A percentile compares a stretch with the other conserved stretches of the same genome.
Evolutionary conservation across 169 alveolate genomes (phyloP).

Genomic region (Perkinsus chesapeaki): DNA sequence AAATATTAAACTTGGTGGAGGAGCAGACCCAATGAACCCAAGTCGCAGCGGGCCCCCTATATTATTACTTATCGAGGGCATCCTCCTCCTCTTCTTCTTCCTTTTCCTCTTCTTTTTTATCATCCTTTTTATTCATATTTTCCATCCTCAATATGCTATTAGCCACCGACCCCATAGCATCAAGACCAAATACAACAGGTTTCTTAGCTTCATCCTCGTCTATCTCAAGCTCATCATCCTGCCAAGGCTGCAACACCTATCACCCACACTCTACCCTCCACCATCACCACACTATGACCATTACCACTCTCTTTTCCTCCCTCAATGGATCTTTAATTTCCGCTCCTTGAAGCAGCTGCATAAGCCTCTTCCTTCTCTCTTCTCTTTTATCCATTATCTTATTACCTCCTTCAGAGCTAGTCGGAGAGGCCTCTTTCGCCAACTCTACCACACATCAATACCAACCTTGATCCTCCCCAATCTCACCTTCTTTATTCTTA

Average conservation of each 20-base stretch:
- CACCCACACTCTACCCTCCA: not conserved
- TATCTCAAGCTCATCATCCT: not conserved
- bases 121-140: not conserved
- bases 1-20: not conserved
- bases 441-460: too few species aligned
- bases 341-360: not conserved
- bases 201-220: not conserved
- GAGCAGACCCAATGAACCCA: too few species aligned
- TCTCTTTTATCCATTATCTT: not conserved
- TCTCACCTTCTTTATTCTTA: too few species aligned
- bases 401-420: not conserved
- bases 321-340: not conserved
- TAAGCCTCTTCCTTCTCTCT: not conserved
- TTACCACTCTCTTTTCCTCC: not conserved
- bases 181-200: not conserved
- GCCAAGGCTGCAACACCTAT: not conserved
- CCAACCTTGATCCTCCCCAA: too few species aligned
- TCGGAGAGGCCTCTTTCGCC: not conserved
- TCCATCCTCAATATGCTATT: not conserved
- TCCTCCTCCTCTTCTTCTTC: constrained; percentile 1
- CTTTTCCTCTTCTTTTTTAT: not conserved
- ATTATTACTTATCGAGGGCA: not conserved
- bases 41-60: not conserved
- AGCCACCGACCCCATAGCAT: not conserved
- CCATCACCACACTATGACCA: not conserved